Evolutionary conservation across 805 yeast species (phyloP), one percentile per base, ranked within the genome.

Genomic region (Jamesozyma spencerorum): DNA sequence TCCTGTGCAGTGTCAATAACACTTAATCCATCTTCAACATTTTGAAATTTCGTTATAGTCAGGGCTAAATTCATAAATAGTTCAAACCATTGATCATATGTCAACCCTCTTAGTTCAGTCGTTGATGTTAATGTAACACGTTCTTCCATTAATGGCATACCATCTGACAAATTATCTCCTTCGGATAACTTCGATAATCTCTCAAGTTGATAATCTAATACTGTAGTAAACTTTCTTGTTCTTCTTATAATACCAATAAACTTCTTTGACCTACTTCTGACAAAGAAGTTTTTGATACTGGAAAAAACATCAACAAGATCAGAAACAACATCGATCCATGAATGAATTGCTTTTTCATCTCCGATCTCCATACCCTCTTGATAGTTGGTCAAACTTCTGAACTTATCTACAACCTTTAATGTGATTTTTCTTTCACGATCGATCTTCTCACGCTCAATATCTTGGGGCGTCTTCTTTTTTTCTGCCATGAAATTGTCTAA

Each of bases 311-410:
- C 94, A 32, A 90, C 77, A 38, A 92, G 69, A 48, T 83, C 94
- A 2, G 85, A 74, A 0, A 90, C 95, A 4, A 79, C 66, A 45
- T 85, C 85, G 48, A 85, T 71, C 97, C 97, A 92, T 2, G 85
- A 74, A 6, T 72, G 68, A 2, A 77, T 71, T 0, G 92, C 83
- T n/a, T 75, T 77, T 13, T 59, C 63, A 46, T 79, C 81, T 3
- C 71, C 75, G 3, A 57, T 50, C 32, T 66, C 71, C 31, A 77
- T 47, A 2, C 75, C 75, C 1, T 63, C 63, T 27, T 69, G 64
- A 38, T 81, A 69, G 40, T 80, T 66, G 15, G 69, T 64, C 57
- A 82, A 65, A 45, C 81, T 66, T 12, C 71, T 68, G 52, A 64
- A 76, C 44, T 72, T 78, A 39, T 75, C 77, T 15, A 71, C 53